phyloP scores from a whole-genome alignment of 352 stramenopile species.

The Globisporangium sylvaticum region DNA sequence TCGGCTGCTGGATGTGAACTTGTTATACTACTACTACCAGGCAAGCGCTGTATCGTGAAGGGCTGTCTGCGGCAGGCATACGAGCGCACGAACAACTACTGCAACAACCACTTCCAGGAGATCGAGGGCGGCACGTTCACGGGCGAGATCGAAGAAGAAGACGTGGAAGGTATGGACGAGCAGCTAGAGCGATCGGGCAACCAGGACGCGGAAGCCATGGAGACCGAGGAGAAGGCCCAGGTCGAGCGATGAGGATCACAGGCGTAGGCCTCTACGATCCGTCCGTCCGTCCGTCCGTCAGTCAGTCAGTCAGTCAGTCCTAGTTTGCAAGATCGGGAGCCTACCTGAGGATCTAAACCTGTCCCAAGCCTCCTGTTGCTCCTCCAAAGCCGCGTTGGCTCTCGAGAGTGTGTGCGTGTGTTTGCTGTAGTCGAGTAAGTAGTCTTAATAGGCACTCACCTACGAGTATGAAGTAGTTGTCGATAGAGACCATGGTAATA shows the following conservation, averaged over 20 bases:
- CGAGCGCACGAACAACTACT: slow-evolving; percentile 55
- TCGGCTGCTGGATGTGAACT: background rate
- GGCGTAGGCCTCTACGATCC: background rate
- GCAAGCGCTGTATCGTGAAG: slow-evolving; percentile 39
- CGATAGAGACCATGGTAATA: background rate
- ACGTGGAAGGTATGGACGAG: background rate
- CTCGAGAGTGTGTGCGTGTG: too few species aligned
- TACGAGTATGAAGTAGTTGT: background rate
- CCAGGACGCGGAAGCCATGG: slow-evolving; percentile 1
- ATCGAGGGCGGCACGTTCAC: slow-evolving; percentile 12
- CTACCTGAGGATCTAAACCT: too few species aligned
- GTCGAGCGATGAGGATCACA: background rate
- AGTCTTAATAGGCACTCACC: too few species aligned
- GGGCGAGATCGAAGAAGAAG: slow-evolving; percentile 3
- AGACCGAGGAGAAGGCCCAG: slow-evolving; percentile 1
- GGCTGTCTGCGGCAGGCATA: slow-evolving; percentile 47
- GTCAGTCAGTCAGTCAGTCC: background rate
- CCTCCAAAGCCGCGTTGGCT: background rate
- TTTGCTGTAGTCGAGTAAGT: too few species aligned
- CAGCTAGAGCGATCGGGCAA: background rate
- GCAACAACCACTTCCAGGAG: slow-evolving; percentile 41
- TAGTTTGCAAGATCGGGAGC: background rate
- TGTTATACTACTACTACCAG: slow-evolving; percentile 3
- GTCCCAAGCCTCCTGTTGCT: background rate
- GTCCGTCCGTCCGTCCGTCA: background rate